Evolutionary conservation across 176 grass and related monocot species (phyloP).

Genomic region (Otatea glauca): DNA sequence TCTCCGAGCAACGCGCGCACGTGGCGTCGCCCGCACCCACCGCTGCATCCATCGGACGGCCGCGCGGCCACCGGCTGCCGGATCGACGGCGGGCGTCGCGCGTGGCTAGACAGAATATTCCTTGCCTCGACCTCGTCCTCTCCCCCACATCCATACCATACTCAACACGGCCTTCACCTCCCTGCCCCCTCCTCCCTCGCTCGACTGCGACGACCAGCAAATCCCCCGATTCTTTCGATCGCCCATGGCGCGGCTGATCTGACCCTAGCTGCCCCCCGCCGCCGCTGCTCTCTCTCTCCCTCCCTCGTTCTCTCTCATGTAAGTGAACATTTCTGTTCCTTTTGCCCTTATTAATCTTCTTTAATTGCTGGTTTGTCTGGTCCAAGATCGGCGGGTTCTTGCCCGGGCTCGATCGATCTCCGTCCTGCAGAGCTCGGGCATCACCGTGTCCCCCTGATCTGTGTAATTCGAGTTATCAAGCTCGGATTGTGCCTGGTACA

Average conservation of each 20-base stretch:
- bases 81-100: conserved; percentile 28
- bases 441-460: neutral
- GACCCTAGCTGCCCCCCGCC: neutral
- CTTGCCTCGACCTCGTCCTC: neutral
- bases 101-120: conserved; percentile 45
- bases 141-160: neutral
- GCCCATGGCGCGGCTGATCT: conserved; percentile 41
- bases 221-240: neutral
- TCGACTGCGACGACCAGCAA: neutral
- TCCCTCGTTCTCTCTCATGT: neutral
- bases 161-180: neutral
- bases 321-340: neutral
- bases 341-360: neutral
- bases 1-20: neutral
- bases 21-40: neutral
- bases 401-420: conserved; percentile 21
- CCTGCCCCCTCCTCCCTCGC: neutral
- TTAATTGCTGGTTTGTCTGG: neutral
- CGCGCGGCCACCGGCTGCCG: neutral
- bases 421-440: neutral
- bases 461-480: neutral
- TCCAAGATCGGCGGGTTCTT: conserved; percentile 18
- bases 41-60: conserved; percentile 26
- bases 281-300: neutral
- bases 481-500: neutral